Evolutionary conservation across 441 rosid species (phyloP), one percentile per base, ranked within the genome.

Genomic region (Erodium moschatum): DNA sequence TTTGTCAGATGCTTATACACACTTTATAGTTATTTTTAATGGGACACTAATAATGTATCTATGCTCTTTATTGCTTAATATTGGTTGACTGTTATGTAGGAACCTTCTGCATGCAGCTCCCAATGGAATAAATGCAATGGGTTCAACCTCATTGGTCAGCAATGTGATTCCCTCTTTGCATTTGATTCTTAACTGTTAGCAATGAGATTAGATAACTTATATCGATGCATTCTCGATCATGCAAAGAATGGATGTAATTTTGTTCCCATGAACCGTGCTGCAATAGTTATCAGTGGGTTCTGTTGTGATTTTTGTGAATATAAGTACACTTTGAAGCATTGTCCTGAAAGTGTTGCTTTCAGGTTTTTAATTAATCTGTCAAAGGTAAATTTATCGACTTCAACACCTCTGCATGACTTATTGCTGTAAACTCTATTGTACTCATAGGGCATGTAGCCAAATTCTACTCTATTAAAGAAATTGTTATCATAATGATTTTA

Each of bases 61-160:
- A 46, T 46, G 52, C 5, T 11, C 2, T 15, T 63, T 52, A 33
- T 67, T 68, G 56, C 64, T 69, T 21, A 29, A 40, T 8, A 27
- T 20, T 63, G 42, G 6, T 72, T 60, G 15, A 72, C 15, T 69
- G 52, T 46, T 46, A 4, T 71, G 80, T 83, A 85, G 93, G 81
- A 75, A 33, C 71, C n/a, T 81, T 69, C 48, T 70, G 35, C 76
- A 75, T 79, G 85, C 78, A 66, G 81, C 90, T 31, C 61, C 70
- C 73, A 80, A 82, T 71, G 80, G 75, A 68, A 54, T 70, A 60
- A 72, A 84, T 78, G 85, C 85, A 1, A 60, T 79, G 33, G 71
- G 81, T 70, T 81, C 96, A 67, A 67, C 82, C 69, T 74, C 85
- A 48, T 69, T 76, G 92, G 97, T 91, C 64, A 84, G 91, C 80